These are phyloP conservation scores for Termitomyces sp. DNA, from an alignment of 768 basidiomycete species.

Conservation along the genomic window DNA sequence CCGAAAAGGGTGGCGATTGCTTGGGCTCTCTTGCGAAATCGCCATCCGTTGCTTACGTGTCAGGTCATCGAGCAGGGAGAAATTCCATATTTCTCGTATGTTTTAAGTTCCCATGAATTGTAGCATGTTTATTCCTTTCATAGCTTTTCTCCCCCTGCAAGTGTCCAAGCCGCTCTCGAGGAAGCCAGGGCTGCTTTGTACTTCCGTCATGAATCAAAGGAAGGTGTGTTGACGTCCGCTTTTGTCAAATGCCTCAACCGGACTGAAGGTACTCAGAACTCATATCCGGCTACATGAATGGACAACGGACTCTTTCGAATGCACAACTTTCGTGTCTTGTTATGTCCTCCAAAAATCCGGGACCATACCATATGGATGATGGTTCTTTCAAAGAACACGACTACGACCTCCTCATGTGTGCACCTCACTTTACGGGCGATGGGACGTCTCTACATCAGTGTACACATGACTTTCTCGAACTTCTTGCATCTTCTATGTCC, in stretches of 20 bases:
- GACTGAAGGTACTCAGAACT: constrained; percentile 23
- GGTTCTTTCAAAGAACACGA: constrained; percentile 7
- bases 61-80: constrained; percentile 29
- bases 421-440: constrained; percentile 64
- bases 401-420: constrained; percentile 48
- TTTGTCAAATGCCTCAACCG: neutral
- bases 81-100: constrained; percentile 47
- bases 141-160: constrained; percentile 38
- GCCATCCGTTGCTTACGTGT: constrained; percentile 53
- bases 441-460: constrained; percentile 62
- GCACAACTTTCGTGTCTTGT: constrained; percentile 46
- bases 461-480: constrained; percentile 55
- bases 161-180: constrained; percentile 29
- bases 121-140: neutral
- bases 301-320: constrained; percentile 49
- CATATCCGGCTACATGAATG: constrained; percentile 56
- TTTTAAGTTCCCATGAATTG: constrained; percentile 3
- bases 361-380: neutral
- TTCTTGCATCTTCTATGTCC: constrained; percentile 23
- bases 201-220: constrained; percentile 31
- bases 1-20: constrained; percentile 34
- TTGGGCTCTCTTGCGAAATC: constrained; percentile 53
- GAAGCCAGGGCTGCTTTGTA: constrained; percentile 36
- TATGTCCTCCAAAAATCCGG: constrained; percentile 11
- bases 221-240: constrained; percentile 26